phyloP scores from a whole-genome alignment of 2,329 filamentous ascomycete genomes.

The Pleoardoris graminearum region DNA sequence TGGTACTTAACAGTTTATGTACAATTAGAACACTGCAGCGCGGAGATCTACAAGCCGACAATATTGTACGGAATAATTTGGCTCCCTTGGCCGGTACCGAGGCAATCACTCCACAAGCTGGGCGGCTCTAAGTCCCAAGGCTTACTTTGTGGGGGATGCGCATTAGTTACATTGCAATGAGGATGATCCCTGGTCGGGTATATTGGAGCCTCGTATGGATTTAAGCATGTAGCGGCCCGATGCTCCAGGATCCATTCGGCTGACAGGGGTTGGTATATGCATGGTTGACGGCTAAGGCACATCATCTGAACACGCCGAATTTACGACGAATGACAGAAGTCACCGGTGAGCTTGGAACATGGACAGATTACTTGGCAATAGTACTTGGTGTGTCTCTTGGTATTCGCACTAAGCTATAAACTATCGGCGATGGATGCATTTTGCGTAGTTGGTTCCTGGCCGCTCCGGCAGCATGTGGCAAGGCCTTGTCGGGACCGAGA shows the following conservation, averaged over 20 bases:
- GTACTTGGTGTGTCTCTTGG: not conserved
- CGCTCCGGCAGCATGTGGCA: not conserved
- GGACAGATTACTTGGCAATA: not conserved
- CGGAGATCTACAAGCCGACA: constrained; percentile 14
- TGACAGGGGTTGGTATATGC: constrained; percentile 30
- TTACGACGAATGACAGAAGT: constrained; percentile 1
- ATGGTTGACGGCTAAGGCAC: constrained; percentile 19
- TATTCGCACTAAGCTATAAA: not conserved
- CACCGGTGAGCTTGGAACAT: not conserved
- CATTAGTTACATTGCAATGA: constrained; percentile 27
- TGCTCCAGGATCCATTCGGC: constrained; percentile 32
- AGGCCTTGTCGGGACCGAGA: not conserved
- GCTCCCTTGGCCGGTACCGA: constrained; percentile 24
- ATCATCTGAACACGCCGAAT: constrained; percentile 16
- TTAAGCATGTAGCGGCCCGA: constrained; percentile 35
- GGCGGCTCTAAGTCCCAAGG: not conserved
- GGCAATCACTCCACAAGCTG: constrained; percentile 7
- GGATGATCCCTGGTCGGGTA: constrained; percentile 17
- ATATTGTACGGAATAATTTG: constrained; percentile 20
- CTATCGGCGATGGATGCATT: too few species aligned
- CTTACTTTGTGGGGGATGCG: constrained; percentile 5
- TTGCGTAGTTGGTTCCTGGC: not conserved
- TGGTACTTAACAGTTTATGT: constrained; percentile 27
- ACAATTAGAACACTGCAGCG: constrained; percentile 11
- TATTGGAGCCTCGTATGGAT: constrained; percentile 34